Evolutionary conservation across 169 alveolate genomes (phyloP), one percentile per base, ranked within the genome.

Genomic region (Eimeria tenella): DNA sequence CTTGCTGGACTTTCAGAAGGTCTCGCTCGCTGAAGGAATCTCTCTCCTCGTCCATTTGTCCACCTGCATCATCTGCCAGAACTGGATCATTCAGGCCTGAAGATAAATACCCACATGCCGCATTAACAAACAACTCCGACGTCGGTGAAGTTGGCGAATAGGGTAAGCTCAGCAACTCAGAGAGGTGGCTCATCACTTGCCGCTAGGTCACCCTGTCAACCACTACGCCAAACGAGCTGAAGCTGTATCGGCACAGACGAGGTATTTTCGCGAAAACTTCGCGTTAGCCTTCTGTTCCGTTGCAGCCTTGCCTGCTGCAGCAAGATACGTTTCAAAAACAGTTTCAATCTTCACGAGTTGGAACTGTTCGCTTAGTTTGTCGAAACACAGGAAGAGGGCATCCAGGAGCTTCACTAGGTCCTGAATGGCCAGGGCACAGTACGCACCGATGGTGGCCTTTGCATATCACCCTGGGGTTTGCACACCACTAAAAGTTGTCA

Each of bases 341-440:
- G 99, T 97, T 93, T 98, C 99, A 63, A 97, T 97, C 93, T 98
- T 98, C 21, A 98, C 97, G n/a, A 97, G 96, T 42, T 98, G 98
- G 96, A 98, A 98, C 81, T 97, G 96, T 77, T 98, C 99, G 86
- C 99, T 98, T 75, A 99, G 97, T 95, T 98, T 96, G 95, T 99
- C 99, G 83, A 99, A 98, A 23, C 93, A 82, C 50, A 91, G 79
- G 83, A 91, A 91, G 50, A 91, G 79, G 4, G 92, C 83, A 60
- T 91, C 95, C 75, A 91, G 86, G 31, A 93, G 86, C 63, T 97
- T 98, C 23, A 98, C 99, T 15, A 99, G 97, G 53, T 83, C 91
- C 91, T 83, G 91, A 10, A 83, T 3, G 15, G n/a, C 4, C 23
- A 23, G 75, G 58, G 58, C 19, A 73, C 11, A 23, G 60, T 53